Evolutionary conservation across 1,284 basidiomycete species (phyloP), one percentile per base, ranked within the genome.

Genomic region (Leccinum discolor): DNA sequence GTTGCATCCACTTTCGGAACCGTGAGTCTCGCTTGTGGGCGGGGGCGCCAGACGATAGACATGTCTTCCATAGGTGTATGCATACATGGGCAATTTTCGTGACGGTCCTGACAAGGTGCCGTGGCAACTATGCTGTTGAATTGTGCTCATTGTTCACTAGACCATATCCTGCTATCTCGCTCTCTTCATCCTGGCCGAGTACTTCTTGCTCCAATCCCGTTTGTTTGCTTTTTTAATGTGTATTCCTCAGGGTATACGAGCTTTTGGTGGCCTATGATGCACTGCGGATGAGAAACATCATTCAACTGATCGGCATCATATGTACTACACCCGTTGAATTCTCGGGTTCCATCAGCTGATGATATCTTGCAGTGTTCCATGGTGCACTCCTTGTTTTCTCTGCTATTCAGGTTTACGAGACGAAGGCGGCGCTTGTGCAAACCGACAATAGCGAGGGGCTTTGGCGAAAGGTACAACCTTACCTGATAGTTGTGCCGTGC

Each of bases 161-260:
- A 94, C 92, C n/a, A 76, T 94, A 67, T 88, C 92, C 68, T 93
- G 92, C 76, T 94, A 93, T 76, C 84, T 94, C 8, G 90, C 90
- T 3, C 81, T 94, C 12, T 94, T 93, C 76, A 86, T 88, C 50
- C 81, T 94, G 16, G 91, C 89, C 65, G 91, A 92, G 92, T 91
- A 75, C 64, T 84, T 75, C 32, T 18, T 64, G 5, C 64, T 38
- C 26, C 32, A 21, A 47, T 16, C 12, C 23, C 14, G 3, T 29
- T 23, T 52, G 8, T 18, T 11, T 18, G 35, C 57, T 40, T 60
- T 29, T 52, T 69, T 44, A 65, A 50, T 32, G 21, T 47, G 23
- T 23, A 14, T n/a, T 57, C 42, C 63, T 29, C 70, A 92, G 91
- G 74, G 68, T 91, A 2, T 93, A 92, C 65, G 90, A 92, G 72